Base-by-base conservation (phyloP, 2,329 filamentous ascomycete species). In the Colletotrichum lindemuthianum region DNA sequence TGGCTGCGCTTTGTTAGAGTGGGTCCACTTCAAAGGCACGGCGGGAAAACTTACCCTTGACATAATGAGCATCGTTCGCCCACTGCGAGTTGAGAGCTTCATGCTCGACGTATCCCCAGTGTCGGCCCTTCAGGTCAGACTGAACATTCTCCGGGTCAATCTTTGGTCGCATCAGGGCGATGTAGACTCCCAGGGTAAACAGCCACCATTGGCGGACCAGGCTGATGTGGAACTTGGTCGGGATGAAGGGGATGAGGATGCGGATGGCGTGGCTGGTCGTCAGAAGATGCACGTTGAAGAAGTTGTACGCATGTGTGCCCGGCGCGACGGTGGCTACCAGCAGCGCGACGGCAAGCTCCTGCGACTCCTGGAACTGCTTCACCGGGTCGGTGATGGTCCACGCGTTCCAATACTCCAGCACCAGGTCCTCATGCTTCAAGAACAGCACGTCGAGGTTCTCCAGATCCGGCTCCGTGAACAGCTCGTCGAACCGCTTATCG, bases 161-260 rank as follows among this genome's bases (percentile, higher is more conserved):
- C 63, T 83, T 79, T 1, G 94, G 96, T 16, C 95, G 85, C 33
- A 90, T 79, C 72, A 92, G 90, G 2, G 88, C 80, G 57, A 97
- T 87, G 73, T 96, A 98, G 10, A 94, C 86, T 0, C 88, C 86
- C 45, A 97, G 76, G 0, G 90, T 88, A 45, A 97, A 85, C 6
- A 99, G 79, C 92, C 93, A 97, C 93, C 96, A 98, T 75, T 97
- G 89, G 43, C 91, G 84, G 8, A 98, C 83, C 5, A 99, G 80
- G 24, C 81, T 81, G 49, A 93, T 75, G 70, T 97, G 95, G 70
- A 89, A 90, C 71, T 88, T 86, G 12, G 84, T 77, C 0, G 93
- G 93, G 10, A 97, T 80, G 40, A 92, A 77, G 0, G 96, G 92
- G 3, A 99, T 81, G 6, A 99, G 78, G 32, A 97, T 87, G n/a